Evolutionary conservation across 495 filamentous ascomycete genomes (phyloP).

Genomic region (Collariella sp.): DNA sequence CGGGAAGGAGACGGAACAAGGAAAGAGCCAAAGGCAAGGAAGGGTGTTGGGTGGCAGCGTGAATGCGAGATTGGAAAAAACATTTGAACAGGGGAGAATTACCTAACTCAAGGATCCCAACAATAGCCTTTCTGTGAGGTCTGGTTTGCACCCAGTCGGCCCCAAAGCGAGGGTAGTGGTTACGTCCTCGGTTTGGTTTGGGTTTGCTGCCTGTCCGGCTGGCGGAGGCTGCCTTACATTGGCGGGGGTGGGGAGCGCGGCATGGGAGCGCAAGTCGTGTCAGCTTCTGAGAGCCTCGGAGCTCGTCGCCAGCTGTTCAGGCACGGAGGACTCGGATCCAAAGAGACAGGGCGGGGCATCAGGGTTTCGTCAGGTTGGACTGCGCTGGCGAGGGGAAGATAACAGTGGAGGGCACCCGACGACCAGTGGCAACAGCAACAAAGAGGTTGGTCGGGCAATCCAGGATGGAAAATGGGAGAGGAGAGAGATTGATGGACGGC

Average conservation of each 20-base stretch:
- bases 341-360: background rate
- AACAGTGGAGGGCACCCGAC: too few species aligned
- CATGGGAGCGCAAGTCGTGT: constrained; percentile 14
- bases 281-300: constrained; percentile 16
- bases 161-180: background rate
- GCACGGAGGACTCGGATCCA: background rate
- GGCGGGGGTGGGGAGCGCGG: constrained; percentile 16
- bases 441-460: background rate
- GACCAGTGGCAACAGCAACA: background rate
- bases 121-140: background rate
- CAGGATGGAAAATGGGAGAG: background rate
- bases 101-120: constrained; percentile 4
- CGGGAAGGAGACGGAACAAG: background rate
- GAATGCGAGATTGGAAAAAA: constrained; percentile 1
- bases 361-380: background rate
- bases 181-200: constrained; percentile 11
- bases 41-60: background rate
- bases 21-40: constrained; percentile 8
- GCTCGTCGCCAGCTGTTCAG: constrained; percentile 6
- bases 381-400: background rate
- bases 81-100: background rate
- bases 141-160: background rate
- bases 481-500: background rate
- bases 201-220: constrained; percentile 11
- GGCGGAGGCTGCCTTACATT: constrained; percentile 17